These are phyloP conservation scores for Senna siamea DNA, from an alignment of 306 rosid genomes.

Conservation along the genomic window DNA sequence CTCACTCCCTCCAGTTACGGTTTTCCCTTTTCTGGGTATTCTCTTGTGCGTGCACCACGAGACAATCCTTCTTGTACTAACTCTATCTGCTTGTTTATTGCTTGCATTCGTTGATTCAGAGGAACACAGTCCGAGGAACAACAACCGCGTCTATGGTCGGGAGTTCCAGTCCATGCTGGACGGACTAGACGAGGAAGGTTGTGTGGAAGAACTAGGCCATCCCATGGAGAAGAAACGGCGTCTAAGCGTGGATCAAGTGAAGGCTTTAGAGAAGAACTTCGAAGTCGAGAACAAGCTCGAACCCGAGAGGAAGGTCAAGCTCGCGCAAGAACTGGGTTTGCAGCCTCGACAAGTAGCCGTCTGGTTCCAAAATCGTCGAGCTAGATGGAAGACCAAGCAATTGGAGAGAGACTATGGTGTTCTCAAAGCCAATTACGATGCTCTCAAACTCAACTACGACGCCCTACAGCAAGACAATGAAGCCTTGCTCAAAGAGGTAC, in stretches of 20 bases:
- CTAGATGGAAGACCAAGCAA: slow-evolving; percentile 98
- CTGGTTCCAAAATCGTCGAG: slow-evolving; percentile 98
- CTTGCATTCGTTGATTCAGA: slow-evolving; percentile 41
- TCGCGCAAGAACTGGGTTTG: slow-evolving; percentile 88
- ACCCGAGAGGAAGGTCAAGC: slow-evolving; percentile 87
- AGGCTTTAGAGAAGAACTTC: slow-evolving; percentile 94
- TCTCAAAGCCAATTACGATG: slow-evolving; percentile 71
- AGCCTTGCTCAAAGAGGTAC: slow-evolving; percentile 79
- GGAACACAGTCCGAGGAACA: slow-evolving; percentile 70
- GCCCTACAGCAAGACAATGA: slow-evolving; percentile 74
- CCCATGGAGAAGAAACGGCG: slow-evolving; percentile 85
- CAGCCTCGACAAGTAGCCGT: slow-evolving; percentile 97
- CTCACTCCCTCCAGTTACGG: too few relatives aligned
- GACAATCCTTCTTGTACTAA: too few relatives aligned
- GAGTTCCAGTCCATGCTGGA: slow-evolving; percentile 79
- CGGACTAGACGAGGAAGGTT: slow-evolving; percentile 80
- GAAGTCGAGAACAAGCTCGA: slow-evolving; percentile 98
- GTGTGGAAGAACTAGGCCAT: slow-evolving; percentile 67
- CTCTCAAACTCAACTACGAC: slow-evolving; percentile 65
- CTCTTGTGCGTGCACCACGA: too few relatives aligned
- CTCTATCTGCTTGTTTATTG: too few relatives aligned
- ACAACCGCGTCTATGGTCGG: slow-evolving; percentile 60
- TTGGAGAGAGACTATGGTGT: slow-evolving; percentile 86
- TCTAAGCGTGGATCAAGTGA: slow-evolving; percentile 79
- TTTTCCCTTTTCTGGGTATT: too few relatives aligned